Conservation (phyloP, 202 grass and related monocot species). For the Panicum hallii region DNA sequence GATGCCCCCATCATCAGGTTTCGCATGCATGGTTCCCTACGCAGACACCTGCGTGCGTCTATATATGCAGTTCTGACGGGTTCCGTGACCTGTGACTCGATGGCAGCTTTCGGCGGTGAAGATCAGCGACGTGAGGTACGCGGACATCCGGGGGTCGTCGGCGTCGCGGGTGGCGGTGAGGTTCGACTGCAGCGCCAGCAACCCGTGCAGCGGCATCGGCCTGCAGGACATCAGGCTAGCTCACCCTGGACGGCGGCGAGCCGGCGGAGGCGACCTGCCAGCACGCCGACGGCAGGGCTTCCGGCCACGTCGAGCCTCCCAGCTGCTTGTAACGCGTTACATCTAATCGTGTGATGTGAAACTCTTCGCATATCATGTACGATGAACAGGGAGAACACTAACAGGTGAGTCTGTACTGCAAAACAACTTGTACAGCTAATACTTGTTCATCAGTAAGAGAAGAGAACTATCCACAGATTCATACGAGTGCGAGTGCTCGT, state of each 20-base stretch:
- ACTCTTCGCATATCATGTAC: no score
- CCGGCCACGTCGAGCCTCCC: constrained; percentile 55
- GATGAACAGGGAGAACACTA: no score
- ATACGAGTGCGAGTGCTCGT: no score
- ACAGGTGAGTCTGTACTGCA: no score
- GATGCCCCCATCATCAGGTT: constrained; percentile 34
- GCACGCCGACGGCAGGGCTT: constrained; percentile 57
- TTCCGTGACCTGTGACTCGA: no score
- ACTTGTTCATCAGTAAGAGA: no score
- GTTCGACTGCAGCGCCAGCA: constrained; percentile 70
- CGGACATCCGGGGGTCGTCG: constrained; percentile 58
- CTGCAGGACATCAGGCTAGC: constrained; percentile 55
- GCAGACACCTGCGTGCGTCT: no score
- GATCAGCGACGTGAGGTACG: constrained; percentile 68
- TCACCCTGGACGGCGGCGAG: constrained; percentile 45
- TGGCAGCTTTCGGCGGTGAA: constrained; percentile 58
- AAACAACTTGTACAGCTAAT: no score
- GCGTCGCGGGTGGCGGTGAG: constrained; percentile 57
- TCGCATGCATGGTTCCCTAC: neutral
- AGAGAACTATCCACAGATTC: no score
- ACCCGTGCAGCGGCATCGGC: constrained; percentile 62
- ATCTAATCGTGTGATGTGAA: no score
- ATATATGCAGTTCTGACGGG: neutral
- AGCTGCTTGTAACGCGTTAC: constrained; percentile 41
- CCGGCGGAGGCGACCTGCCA: constrained; percentile 50